Conservation (phyloP, 1,284 basidiomycete species). For the Malassezia arunalokei region DNA sequence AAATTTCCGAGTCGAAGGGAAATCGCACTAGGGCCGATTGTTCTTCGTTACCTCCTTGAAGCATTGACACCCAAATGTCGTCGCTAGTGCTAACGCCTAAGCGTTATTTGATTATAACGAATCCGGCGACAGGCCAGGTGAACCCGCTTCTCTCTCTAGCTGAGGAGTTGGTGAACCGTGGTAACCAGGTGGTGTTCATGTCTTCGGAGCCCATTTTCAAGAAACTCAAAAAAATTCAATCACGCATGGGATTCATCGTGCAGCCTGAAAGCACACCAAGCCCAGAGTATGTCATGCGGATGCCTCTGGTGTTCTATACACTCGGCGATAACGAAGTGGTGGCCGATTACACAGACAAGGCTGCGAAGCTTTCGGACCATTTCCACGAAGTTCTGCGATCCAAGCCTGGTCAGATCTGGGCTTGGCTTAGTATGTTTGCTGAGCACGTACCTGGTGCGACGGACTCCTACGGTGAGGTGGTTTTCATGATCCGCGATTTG, state of each 20-base stretch:
- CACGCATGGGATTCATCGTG: background rate
- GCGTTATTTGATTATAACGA: conserved; percentile 14
- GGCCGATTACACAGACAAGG: conserved; percentile 19
- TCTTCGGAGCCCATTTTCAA: conserved; percentile 10
- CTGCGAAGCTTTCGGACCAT: conserved; percentile 7
- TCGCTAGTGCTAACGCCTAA: background rate
- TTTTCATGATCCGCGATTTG: conserved; percentile 18
- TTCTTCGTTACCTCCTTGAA: too few relatives aligned
- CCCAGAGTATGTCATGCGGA: background rate
- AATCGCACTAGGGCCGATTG: too few relatives aligned
- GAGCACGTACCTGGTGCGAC: conserved; percentile 14
- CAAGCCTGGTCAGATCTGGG: conserved; percentile 18
- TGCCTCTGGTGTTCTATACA: conserved; percentile 14
- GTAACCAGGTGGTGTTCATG: conserved; percentile 14
- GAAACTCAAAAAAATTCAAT: conserved; percentile 9
- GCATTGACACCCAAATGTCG: background rate
- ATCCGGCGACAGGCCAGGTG: conserved; percentile 21
- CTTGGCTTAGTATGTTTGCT: conserved; percentile 11
- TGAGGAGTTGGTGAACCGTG: conserved; percentile 17
- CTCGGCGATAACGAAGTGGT: conserved; percentile 12
- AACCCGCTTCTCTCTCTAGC: conserved; percentile 19
- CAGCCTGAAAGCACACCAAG: conserved; percentile 5
- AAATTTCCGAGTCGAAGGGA: too few relatives aligned
- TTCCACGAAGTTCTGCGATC: conserved; percentile 16
- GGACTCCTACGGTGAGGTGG: conserved; percentile 18